Evolutionary conservation across 257 asterid genomes (phyloP).

Genomic region (Rehmannia glutinosa): DNA sequence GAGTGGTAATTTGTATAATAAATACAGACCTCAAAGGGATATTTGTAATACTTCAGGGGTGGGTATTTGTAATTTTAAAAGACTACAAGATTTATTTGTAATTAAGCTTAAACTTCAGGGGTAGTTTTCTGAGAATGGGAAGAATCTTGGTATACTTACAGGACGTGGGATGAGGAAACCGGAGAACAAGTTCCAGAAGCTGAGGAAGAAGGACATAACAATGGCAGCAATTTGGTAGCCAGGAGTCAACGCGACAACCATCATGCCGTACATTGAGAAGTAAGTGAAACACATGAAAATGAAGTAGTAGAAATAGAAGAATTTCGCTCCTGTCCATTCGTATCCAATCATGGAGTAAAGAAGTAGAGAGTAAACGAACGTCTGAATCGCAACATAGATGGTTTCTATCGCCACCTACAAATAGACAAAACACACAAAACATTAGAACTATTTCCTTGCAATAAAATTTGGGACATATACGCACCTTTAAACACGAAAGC

Average conservation of each 20-base stretch:
- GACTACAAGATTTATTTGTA: too few species aligned
- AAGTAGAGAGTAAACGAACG: slow-evolving; percentile 51
- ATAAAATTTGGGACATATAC: too few species aligned
- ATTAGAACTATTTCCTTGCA: neutral
- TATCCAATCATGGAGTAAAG: slow-evolving; percentile 82
- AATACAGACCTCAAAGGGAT: too few species aligned
- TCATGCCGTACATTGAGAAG: slow-evolving; percentile 92
- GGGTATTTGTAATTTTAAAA: too few species aligned
- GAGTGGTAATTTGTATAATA: too few species aligned
- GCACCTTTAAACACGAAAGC: too few species aligned
- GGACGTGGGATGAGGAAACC: slow-evolving; percentile 85
- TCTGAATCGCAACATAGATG: slow-evolving; percentile 65
- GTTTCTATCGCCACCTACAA: slow-evolving; percentile 77
- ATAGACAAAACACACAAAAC: neutral
- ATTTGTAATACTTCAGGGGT: too few species aligned
- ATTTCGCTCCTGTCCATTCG: slow-evolving; percentile 57
- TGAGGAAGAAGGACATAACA: slow-evolving; percentile 76
- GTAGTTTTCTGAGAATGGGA: too few species aligned
- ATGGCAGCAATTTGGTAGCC: slow-evolving; percentile 79
- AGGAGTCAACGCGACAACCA: slow-evolving; percentile 85
- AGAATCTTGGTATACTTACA: slow-evolving; percentile 48
- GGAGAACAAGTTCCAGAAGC: slow-evolving; percentile 89
- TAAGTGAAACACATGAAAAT: slow-evolving; percentile 84
- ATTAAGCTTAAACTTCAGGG: too few species aligned
- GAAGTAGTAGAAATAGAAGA: slow-evolving; percentile 78